Conservation (phyloP, 179 eudicot genomes). For the Beta macrorhiza region DNA sequence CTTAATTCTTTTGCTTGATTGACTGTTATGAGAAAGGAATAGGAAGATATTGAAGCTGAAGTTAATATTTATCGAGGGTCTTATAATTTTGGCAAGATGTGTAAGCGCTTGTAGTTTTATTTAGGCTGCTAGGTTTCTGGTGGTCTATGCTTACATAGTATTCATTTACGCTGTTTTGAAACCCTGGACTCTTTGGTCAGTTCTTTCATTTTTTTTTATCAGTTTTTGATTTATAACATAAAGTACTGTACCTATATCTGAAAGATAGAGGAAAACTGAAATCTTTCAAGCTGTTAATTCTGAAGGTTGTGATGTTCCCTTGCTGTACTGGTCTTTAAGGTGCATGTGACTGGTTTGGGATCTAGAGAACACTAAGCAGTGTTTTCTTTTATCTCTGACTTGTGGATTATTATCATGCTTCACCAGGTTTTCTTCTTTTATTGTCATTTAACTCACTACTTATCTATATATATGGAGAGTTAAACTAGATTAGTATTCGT, state of each 20-base stretch:
- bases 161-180: neutral
- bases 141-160: neutral
- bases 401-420: neutral
- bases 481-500: slow-evolving; percentile 2
- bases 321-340: neutral
- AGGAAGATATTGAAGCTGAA: neutral
- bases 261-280: neutral
- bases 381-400: neutral
- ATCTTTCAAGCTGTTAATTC: neutral
- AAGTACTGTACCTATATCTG: neutral
- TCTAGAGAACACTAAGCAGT: neutral
- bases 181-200: neutral
- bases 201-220: neutral
- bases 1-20: neutral
- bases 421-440: neutral
- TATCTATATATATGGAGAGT: neutral
- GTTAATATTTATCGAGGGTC: neutral
- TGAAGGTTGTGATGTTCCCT: neutral
- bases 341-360: neutral
- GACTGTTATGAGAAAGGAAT: neutral
- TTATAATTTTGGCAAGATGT: neutral
- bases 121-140: neutral
- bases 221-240: neutral
- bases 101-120: neutral
- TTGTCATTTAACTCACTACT: neutral